phyloP scores from a whole-genome alignment of 1,284 basidiomycete genomes.

The Trichosporon inkin region DNA sequence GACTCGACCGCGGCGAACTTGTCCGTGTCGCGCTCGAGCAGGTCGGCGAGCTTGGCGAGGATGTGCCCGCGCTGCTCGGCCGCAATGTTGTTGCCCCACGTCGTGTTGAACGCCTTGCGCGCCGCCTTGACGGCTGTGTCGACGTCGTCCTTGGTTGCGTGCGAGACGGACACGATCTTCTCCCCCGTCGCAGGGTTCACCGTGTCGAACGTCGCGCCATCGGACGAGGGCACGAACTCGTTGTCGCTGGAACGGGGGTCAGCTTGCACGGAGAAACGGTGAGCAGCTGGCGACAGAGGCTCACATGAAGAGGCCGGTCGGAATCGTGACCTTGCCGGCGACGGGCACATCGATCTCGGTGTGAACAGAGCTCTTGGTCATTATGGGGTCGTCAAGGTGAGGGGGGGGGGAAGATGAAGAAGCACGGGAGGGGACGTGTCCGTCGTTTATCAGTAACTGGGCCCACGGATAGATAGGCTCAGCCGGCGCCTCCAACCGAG shows the following conservation, averaged over 20 bases:
- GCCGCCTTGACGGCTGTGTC: conserved; percentile 78
- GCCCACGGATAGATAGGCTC: too few relatives aligned
- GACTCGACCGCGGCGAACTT: conserved; percentile 69
- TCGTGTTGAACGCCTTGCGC: conserved; percentile 71
- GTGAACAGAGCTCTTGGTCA: conserved; percentile 20
- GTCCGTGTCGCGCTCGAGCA: conserved; percentile 76
- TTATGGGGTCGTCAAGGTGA: conserved; percentile 1
- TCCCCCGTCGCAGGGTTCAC: conserved; percentile 57
- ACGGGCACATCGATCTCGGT: conserved; percentile 25
- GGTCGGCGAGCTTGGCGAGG: conserved; percentile 80
- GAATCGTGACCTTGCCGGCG: conserved; percentile 56
- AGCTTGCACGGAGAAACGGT: background rate
- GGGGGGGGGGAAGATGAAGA: background rate
- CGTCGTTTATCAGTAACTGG: background rate
- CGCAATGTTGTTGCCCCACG: conserved; percentile 84
- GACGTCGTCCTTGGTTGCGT: conserved; percentile 59
- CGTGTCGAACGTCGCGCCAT: conserved; percentile 31
- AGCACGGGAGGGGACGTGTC: background rate
- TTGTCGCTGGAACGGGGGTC: conserved; percentile 32
- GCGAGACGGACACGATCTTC: conserved; percentile 30
- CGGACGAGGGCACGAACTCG: conserved; percentile 34
- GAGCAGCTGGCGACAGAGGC: background rate
- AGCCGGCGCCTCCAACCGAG: too few relatives aligned
- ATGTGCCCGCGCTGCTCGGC: conserved; percentile 71
- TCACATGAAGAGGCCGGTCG: conserved; percentile 77